Base-by-base conservation (phyloP, 2,329 filamentous ascomycete genomes). In the Phialemoniopsis sp. region DNA sequence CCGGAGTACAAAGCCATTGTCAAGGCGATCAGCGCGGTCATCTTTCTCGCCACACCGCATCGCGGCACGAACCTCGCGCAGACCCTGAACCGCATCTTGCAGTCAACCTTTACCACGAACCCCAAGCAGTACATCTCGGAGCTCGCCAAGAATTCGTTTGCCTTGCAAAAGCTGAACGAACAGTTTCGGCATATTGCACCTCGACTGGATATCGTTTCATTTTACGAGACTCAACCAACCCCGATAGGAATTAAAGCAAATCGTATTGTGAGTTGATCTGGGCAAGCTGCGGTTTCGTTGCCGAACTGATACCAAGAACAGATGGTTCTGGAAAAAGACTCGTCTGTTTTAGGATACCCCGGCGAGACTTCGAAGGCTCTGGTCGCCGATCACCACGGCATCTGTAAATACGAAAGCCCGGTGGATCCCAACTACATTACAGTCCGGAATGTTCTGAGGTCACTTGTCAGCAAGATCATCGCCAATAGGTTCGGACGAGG, bases 141-240 rank as follows among this genome's bases (percentile, higher is more conserved):
- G 13, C 50, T 62, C 1, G 37, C 26, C 1, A 50, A 33, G 29
- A 39, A 33, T 38, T 47, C 40, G 32, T 47, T 37, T 0, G 50
- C 43, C 2, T 45, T 59, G 13, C 42, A 52, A 26, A 44, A 53
- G 14, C 47, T 62, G 14, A 63, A 63, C 40, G 57, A 65, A 19
- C 45, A 53, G 3, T 65, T 65, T 47, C 54, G 53, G 5, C 50
- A 58, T 34, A 42, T 48, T 36, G 45, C 45, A 1, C 28, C 46
- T 4, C 51, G 54, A 18, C 34, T 66, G 1, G 36, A 56, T 1
- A 53, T 66, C 2, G 54, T 50, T 34, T 64, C 61, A 1, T 64
- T 64, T 36, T 64, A 60, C 34, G 59, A 64, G 39, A 62, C 56
- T 4, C 36, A 50, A 2, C 37, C 43, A 1, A 60, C 49, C 4